phyloP scores from a whole-genome alignment of 2,329 filamentous ascomycete species.

The Apiospora pterosperma region DNA sequence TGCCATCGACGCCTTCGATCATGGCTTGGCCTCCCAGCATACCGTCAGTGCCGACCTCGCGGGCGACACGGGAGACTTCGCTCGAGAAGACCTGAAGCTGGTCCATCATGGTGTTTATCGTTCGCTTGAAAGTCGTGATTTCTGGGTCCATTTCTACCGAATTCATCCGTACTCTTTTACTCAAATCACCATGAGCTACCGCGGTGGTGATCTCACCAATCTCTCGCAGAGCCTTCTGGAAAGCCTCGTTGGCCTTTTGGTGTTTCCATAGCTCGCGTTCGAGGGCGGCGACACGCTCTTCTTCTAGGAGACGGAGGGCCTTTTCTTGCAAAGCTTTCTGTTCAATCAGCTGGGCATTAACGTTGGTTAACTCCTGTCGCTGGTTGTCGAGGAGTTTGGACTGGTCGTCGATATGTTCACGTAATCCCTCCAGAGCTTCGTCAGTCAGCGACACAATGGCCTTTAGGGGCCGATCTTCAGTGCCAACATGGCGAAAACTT shows the following conservation, averaged over 20 bases:
- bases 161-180: constrained; percentile 95
- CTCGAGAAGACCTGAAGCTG: constrained; percentile 95
- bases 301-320: constrained; percentile 78
- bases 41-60: constrained; percentile 94
- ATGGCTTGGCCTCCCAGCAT: constrained; percentile 90
- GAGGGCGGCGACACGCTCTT: constrained; percentile 81
- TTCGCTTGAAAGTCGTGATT: constrained; percentile 96
- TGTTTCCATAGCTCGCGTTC: constrained; percentile 96
- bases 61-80: constrained; percentile 90
- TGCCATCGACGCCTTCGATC: constrained; percentile 90
- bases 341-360: constrained; percentile 80
- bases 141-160: constrained; percentile 96
- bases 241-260: constrained; percentile 96
- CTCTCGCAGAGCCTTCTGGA: constrained; percentile 93
- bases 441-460: constrained; percentile 60
- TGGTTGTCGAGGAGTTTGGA: constrained; percentile 88
- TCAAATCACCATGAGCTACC: constrained; percentile 90
- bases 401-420: constrained; percentile 90
- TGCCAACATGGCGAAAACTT: constrained; percentile 27
- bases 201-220: constrained; percentile 97
- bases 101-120: constrained; percentile 99
- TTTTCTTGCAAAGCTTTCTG: constrained; percentile 83
- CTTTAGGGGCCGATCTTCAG: constrained; percentile 34
- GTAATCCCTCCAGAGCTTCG: constrained; percentile 79
- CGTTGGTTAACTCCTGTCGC: constrained; percentile 78